These are phyloP conservation scores for Cadophora malorum DNA, from an alignment of 2,329 filamentous ascomycete species.

Conservation along the genomic window DNA sequence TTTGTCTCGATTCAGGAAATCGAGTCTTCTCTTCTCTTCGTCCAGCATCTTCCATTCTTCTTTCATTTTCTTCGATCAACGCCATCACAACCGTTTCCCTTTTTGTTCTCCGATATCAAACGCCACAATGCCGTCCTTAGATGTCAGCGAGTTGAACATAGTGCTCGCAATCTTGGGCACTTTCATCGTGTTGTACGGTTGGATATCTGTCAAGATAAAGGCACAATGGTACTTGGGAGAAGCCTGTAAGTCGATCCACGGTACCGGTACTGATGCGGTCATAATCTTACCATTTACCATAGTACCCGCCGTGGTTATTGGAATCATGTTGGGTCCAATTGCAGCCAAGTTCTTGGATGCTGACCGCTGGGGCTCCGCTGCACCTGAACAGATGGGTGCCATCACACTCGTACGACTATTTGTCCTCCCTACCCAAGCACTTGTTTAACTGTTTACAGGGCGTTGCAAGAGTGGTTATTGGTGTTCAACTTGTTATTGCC, in stretches of 20 bases:
- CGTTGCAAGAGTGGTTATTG: slow-evolving; percentile 75
- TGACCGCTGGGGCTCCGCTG: slow-evolving; percentile 37
- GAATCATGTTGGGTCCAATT: slow-evolving; percentile 60
- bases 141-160: slow-evolving; percentile 56
- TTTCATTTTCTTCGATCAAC: not conserved
- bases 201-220: slow-evolving; percentile 60
- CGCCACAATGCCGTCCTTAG: slow-evolving; percentile 50
- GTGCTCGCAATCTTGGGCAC: slow-evolving; percentile 53
- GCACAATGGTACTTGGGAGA: slow-evolving; percentile 60
- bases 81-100: no score
- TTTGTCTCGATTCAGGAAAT: slow-evolving; percentile 14
- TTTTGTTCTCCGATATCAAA: not conserved
- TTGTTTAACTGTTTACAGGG: not conserved
- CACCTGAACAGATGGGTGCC: slow-evolving; percentile 45
- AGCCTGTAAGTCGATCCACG: slow-evolving; percentile 51
- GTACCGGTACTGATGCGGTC: not conserved
- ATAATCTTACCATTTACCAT: not conserved
- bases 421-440: not conserved
- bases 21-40: not conserved
- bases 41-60: not conserved
- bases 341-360: slow-evolving; percentile 58
- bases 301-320: slow-evolving; percentile 62
- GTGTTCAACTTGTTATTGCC: slow-evolving; percentile 84
- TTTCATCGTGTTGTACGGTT: slow-evolving; percentile 56
- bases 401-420: slow-evolving; percentile 49